phyloP scores from a whole-genome alignment of 441 rosid genomes.

The Euphorbia schlechtendalii region DNA sequence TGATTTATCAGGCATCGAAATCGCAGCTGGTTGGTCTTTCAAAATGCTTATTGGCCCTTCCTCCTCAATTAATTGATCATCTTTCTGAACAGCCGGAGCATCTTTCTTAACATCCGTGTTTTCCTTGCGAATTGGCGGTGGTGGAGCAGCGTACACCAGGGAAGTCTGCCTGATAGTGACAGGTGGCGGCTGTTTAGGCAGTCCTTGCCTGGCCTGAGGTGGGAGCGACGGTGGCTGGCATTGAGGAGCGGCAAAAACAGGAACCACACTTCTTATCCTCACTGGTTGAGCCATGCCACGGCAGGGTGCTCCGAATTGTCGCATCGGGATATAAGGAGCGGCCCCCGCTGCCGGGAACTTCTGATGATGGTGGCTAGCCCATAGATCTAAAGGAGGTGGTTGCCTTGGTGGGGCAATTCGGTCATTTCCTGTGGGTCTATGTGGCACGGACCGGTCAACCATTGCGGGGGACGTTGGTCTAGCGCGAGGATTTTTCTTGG shows the following conservation, averaged over 20 bases:
- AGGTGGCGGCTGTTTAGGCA: constrained; percentile 49
- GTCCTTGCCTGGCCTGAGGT: constrained; percentile 35
- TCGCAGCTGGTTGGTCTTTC: constrained; percentile 21
- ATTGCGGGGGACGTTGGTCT: constrained; percentile 30
- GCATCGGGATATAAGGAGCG: constrained; percentile 76
- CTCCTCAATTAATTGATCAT: neutral
- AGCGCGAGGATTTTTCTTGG: constrained; percentile 49
- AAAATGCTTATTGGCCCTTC: constrained; percentile 16
- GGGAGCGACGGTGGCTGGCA: constrained; percentile 42
- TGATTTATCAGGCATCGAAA: too few species aligned
- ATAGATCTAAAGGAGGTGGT: constrained; percentile 37
- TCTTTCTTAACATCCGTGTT: constrained; percentile 8
- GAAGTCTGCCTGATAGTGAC: constrained; percentile 69
- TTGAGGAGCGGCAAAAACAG: constrained; percentile 93
- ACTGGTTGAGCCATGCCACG: constrained; percentile 85
- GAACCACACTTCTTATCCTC: constrained; percentile 66
- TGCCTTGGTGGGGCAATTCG: constrained; percentile 18
- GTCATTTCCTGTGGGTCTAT: too few species aligned
- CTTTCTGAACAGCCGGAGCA: too few species aligned
- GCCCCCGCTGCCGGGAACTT: constrained; percentile 69
- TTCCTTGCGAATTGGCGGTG: constrained; percentile 29
- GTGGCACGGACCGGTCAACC: too few species aligned
- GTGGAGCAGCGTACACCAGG: constrained; percentile 58
- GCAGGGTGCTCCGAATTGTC: constrained; percentile 52
- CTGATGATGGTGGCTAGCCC: constrained; percentile 37